Percentiles rank a stretch among this genome's conserved stretches.
phyloP scores from a whole-genome alignment of 371 early-diverging fungal genomes.

The Cokeromyces recurvatus region DNA sequence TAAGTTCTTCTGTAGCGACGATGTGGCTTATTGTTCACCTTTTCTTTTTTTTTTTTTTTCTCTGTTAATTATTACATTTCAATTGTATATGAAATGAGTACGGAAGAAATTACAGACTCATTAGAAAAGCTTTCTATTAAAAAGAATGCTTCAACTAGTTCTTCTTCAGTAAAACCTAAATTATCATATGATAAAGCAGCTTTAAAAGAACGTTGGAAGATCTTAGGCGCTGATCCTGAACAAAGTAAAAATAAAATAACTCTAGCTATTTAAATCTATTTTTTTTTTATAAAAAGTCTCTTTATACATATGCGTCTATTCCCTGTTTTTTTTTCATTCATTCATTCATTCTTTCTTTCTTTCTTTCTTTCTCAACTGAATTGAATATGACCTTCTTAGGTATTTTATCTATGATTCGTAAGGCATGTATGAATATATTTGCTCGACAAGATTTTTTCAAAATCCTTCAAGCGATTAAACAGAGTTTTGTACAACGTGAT shows the following conservation, averaged over 20 bases:
- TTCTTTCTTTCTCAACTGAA: too few species aligned
- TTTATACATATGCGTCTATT: too few species aligned
- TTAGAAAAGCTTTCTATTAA: constrained; percentile 6
- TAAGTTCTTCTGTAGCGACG: too few species aligned
- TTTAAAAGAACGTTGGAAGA: constrained; percentile 28
- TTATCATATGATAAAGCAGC: constrained; percentile 27
- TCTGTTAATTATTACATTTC: neutral
- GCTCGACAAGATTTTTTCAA: constrained; percentile 54
- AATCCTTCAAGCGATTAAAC: constrained; percentile 72
- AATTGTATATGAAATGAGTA: neutral
- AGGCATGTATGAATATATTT: constrained; percentile 60
- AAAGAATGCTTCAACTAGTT: neutral
- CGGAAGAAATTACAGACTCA: constrained; percentile 1
- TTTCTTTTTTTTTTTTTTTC: too few species aligned
- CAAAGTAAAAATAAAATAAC: constrained; percentile 38
- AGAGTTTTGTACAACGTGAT: constrained; percentile 75
- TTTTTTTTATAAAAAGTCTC: neutral
- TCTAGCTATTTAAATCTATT: too few species aligned
- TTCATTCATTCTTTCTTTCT: too few species aligned
- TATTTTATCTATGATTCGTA: constrained; percentile 63
- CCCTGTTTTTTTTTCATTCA: too few species aligned
- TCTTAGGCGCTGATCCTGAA: constrained; percentile 48
- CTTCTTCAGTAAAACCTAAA: constrained; percentile 3
- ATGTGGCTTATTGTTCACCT: too few species aligned
- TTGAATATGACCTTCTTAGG: constrained; percentile 22